These are phyloP conservation scores for Vitis labrusca DNA, from an alignment of 164 flowering plant genomes.

Conservation along the genomic window DNA sequence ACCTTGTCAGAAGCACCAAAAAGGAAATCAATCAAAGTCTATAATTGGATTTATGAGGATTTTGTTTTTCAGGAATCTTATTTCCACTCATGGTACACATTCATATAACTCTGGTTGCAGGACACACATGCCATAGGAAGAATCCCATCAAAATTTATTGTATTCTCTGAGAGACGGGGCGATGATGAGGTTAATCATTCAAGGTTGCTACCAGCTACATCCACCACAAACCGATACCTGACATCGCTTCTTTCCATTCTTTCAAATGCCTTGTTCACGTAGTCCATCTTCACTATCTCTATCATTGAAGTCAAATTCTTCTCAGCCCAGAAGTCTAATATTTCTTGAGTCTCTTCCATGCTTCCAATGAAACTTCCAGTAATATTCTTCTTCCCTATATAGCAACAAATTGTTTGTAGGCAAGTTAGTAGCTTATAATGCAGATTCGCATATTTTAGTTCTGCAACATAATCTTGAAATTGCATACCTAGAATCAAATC, in stretches of 20 bases:
- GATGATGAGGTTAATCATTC: conserved; percentile 10
- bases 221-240: conserved; percentile 52
- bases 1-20: no score
- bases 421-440: no score
- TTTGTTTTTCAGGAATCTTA: no score
- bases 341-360: conserved; percentile 49
- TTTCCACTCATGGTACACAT: no score
- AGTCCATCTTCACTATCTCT: conserved; percentile 54
- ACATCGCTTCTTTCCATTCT: conserved; percentile 58
- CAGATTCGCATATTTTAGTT: no score
- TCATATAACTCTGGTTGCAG: no score
- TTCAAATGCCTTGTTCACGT: conserved; percentile 49
- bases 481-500: conserved; percentile 34
- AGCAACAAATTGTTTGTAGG: background rate
- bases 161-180: background rate
- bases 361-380: conserved; percentile 53
- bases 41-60: no score
- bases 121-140: no score
- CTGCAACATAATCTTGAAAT: background rate
- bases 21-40: no score
- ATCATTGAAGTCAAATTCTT: conserved; percentile 37
- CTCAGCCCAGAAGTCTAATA: conserved; percentile 44
- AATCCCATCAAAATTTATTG: background rate
- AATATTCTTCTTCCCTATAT: conserved; percentile 39
- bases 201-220: conserved; percentile 46